A percentile compares a stretch with the other conserved stretches of the same genome.
Conservation (phyloP, 176 grass and related monocot species). For the sorghum (Sorghum bicolor) region Sorghum_bicolor_NCBIv3 NC_012878.2:52191501-52192000, state of each 20-base stretch:
- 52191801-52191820: background rate
- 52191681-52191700: background rate
- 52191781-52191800: background rate
- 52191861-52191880: slow-evolving; percentile 44
- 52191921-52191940: slow-evolving; percentile 89
- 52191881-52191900: slow-evolving; percentile 39
- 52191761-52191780: background rate
- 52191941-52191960: slow-evolving; percentile 34
- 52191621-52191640: slow-evolving; percentile 34
- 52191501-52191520: slow-evolving; percentile 62
- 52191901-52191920: slow-evolving; percentile 50
- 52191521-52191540: slow-evolving; percentile 58
- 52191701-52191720: background rate
- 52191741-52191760: background rate
- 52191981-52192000: slow-evolving; percentile 57
- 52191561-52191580: slow-evolving; percentile 67
- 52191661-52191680: background rate
- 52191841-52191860: slow-evolving; percentile 2
- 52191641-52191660: slow-evolving; percentile 11
- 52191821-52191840: slow-evolving; percentile 2
- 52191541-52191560: slow-evolving; percentile 75
- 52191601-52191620: slow-evolving; percentile 57
- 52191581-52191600: slow-evolving; percentile 68
- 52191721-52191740: slow-evolving; percentile 6
- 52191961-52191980: slow-evolving; percentile 67